Evolutionary conservation across 805 yeast species (phyloP).

Genomic region (Schizosaccharomyces octosporus): DNA sequence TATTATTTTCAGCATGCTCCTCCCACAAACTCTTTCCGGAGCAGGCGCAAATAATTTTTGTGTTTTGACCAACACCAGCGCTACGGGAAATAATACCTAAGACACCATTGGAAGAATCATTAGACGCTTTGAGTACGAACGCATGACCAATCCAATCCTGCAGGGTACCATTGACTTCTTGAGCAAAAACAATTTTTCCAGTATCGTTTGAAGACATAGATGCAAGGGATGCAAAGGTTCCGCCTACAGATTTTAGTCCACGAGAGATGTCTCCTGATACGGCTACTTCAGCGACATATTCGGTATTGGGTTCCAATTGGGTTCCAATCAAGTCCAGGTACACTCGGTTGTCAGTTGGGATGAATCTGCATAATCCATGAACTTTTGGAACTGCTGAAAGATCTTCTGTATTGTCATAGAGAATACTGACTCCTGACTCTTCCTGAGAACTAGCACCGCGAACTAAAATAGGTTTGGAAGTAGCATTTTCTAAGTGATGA

Average conservation of each 20-base stretch:
- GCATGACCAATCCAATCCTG: neutral
- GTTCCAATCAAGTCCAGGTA: slow-evolving; percentile 14
- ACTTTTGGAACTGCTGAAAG: neutral
- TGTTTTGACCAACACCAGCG: slow-evolving; percentile 94
- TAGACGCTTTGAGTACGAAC: neutral
- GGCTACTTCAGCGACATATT: neutral
- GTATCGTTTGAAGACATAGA: neutral
- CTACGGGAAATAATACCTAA: slow-evolving; percentile 77
- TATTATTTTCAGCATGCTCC: slow-evolving; percentile 52
- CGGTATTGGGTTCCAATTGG: neutral
- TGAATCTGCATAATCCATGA: neutral
- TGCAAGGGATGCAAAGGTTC: neutral
- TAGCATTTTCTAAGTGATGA: neutral
- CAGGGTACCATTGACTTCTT: neutral
- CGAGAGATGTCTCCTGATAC: neutral
- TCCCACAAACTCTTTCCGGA: slow-evolving; percentile 93
- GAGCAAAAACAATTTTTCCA: neutral
- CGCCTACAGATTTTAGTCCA: neutral
- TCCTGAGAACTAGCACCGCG: neutral
- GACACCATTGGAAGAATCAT: neutral
- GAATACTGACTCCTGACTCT: neutral
- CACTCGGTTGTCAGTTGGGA: slow-evolving; percentile 2
- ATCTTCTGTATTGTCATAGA: neutral
- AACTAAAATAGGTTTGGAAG: neutral
- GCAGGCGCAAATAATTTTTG: slow-evolving; percentile 78